Evolutionary conservation across 805 yeast species (phyloP).

Genomic region (Yarrowia sp.): DNA sequence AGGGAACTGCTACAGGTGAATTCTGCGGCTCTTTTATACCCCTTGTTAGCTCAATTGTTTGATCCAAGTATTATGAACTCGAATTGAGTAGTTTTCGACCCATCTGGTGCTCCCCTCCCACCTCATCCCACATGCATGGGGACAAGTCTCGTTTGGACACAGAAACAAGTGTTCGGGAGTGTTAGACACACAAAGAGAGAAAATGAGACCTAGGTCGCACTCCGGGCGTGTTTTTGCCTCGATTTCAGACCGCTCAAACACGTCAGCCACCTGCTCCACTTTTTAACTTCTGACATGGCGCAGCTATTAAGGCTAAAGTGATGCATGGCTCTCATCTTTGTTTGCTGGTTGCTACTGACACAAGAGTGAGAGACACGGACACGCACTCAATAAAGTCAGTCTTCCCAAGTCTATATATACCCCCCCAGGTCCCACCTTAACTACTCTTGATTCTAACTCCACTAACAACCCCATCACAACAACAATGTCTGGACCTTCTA

Average conservation of each 20-base stretch:
- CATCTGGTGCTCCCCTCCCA: not conserved
- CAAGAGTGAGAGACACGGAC: not conserved
- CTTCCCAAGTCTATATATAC: conserved; percentile 19
- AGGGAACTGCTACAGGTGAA: no score
- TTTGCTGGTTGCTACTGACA: conserved; percentile 28
- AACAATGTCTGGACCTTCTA: conserved; percentile 44
- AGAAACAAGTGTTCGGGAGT: no score
- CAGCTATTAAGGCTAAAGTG: conserved; percentile 2
- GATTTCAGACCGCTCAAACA: no score
- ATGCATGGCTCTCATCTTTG: conserved; percentile 17
- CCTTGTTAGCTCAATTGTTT: not conserved
- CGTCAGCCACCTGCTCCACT: not conserved
- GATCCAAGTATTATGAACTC: no score
- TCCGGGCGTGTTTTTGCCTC: no score
- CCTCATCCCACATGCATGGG: conserved; percentile 8
- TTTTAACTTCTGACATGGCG: not conserved
- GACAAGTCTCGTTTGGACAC: not conserved
- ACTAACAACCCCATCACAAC: not conserved
- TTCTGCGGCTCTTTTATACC: not conserved
- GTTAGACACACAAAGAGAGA: no score
- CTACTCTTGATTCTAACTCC: not conserved
- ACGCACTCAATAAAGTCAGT: not conserved
- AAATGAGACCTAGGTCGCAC: no score
- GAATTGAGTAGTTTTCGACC: no score
- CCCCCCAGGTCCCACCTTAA: not conserved